Conservation (phyloP, 1,284 basidiomycete species). For the Moniliella sp. region DNA sequence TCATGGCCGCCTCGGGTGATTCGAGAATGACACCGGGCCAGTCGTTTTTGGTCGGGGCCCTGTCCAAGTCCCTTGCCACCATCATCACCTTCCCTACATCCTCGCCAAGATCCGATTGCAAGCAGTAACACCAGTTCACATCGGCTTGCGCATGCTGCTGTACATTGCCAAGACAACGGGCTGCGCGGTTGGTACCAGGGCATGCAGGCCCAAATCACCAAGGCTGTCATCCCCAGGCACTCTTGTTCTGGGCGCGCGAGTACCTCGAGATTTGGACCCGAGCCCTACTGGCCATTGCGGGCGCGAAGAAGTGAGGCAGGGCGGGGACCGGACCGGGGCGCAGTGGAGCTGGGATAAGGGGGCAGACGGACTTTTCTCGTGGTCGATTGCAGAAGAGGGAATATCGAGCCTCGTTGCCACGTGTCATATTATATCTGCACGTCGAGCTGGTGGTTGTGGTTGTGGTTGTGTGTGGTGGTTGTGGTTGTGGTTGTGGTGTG, state of each 20-base stretch:
- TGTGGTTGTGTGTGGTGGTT: too few species aligned
- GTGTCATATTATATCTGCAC: too few species aligned
- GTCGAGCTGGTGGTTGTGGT: too few species aligned
- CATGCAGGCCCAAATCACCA: conserved; percentile 70
- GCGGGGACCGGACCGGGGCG: too few species aligned
- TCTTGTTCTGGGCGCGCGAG: conserved; percentile 28
- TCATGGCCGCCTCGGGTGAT: conserved; percentile 39
- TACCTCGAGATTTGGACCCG: conserved; percentile 33
- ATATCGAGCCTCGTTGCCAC: too few species aligned
- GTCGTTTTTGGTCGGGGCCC: conserved; percentile 68
- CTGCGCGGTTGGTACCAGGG: conserved; percentile 79
- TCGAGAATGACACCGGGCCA: conserved; percentile 55
- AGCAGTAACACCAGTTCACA: conserved; percentile 44
- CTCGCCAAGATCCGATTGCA: conserved; percentile 96
- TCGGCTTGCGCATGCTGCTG: conserved; percentile 52
- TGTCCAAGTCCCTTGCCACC: conserved; percentile 86
- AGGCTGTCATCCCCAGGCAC: conserved; percentile 67
- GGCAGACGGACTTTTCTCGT: too few species aligned
- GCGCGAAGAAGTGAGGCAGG: too few species aligned
- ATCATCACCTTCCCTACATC: conserved; percentile 39
- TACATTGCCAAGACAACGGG: conserved; percentile 47
- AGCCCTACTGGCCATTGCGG: too few species aligned
- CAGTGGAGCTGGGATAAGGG: too few species aligned
- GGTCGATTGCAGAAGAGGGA: too few species aligned
- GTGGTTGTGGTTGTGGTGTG: too few species aligned